These are phyloP conservation scores for Termitomyces sp. DNA, from an alignment of 768 basidiomycete species.

Conservation along the genomic window DNA sequence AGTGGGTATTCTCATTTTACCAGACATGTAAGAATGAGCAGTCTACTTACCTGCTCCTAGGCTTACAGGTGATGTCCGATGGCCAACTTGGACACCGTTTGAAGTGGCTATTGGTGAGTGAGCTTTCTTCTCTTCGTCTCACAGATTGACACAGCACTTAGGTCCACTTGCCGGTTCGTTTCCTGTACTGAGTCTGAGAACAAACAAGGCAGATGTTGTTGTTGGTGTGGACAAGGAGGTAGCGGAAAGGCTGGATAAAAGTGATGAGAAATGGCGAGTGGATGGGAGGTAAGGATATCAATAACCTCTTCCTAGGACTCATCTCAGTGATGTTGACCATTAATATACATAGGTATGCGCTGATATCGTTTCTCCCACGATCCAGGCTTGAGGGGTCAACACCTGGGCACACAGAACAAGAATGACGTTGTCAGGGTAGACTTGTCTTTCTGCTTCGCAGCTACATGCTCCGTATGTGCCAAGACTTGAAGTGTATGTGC, in stretches of 20 bases:
- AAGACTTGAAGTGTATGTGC: neutral
- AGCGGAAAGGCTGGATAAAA: conserved; percentile 62
- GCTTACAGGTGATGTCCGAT: conserved; percentile 82
- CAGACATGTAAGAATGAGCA: neutral
- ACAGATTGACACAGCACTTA: neutral
- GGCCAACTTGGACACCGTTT: conserved; percentile 81
- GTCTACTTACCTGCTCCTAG: conserved; percentile 31
- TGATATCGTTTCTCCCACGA: conserved; percentile 21
- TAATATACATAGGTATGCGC: conserved; percentile 32
- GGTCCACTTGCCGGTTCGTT: conserved; percentile 78
- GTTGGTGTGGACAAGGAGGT: conserved; percentile 71
- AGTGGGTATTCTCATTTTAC: conserved; percentile 41
- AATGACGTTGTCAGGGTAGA: neutral
- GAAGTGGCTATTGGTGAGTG: conserved; percentile 59
- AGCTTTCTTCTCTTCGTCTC: neutral
- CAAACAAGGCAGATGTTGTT: conserved; percentile 93
- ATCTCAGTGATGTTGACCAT: neutral
- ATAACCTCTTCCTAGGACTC: neutral
- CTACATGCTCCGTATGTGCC: neutral
- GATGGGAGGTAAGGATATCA: conserved; percentile 61
- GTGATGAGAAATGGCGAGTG: conserved; percentile 68
- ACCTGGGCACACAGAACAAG: neutral
- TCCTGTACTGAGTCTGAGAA: conserved; percentile 80
- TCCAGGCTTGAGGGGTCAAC: too few relatives aligned
- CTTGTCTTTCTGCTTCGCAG: too few relatives aligned